phyloP scores from a whole-genome alignment of 179 eudicot genomes.

The Silene coronaria region DNA sequence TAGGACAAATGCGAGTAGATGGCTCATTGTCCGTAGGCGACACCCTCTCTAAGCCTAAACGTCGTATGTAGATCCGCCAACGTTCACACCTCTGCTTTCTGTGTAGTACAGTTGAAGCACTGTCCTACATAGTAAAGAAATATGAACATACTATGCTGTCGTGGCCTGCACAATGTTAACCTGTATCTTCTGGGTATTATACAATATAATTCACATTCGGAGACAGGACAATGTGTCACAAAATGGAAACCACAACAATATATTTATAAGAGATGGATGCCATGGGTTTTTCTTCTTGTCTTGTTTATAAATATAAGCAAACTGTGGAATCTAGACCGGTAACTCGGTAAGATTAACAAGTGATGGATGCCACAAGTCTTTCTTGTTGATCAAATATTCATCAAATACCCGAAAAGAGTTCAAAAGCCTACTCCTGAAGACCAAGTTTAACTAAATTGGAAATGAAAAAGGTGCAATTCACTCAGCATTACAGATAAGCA shows the following conservation, averaged over 20 bases:
- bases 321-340: background rate
- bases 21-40: background rate
- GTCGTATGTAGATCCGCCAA: background rate
- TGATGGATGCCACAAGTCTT: background rate
- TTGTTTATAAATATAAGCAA: too few relatives aligned
- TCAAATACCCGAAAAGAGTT: background rate
- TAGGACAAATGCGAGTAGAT: background rate
- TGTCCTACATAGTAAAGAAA: too few relatives aligned
- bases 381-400: constrained; percentile 2
- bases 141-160: too few relatives aligned
- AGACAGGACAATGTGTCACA: background rate
- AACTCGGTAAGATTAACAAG: too few relatives aligned
- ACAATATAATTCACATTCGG: background rate
- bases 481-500: constrained; percentile 12
- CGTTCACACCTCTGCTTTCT: background rate
- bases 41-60: background rate
- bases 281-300: background rate
- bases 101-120: too few relatives aligned
- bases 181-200: background rate
- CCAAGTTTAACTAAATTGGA: background rate
- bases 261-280: background rate
- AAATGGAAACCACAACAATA: background rate
- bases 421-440: constrained; percentile 3
- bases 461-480: constrained; percentile 5
- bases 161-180: too few relatives aligned